Conservation (phyloP, 139 green algal genomes). For the Gonium pectorale region DNA sequence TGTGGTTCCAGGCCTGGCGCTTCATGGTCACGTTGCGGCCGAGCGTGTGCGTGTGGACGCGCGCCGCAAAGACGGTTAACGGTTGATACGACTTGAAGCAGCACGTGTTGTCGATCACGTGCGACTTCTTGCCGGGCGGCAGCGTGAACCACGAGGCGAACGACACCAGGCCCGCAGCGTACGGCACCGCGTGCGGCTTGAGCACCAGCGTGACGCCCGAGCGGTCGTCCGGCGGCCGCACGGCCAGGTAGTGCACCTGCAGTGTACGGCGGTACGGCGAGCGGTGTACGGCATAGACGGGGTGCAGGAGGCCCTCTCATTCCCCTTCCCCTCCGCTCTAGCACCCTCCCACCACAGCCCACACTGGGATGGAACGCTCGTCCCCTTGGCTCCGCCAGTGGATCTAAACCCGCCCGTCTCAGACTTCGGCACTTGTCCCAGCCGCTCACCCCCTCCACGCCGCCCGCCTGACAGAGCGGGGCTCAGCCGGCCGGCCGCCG, state of each 20-base stretch:
- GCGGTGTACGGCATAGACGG: no score
- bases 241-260: conserved; percentile 81
- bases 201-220: conserved; percentile 77
- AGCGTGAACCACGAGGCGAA: conserved; percentile 80
- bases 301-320: no score
- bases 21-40: conserved; percentile 69
- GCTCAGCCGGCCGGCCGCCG: no score
- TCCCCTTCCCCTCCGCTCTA: no score
- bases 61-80: conserved; percentile 80
- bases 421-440: no score
- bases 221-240: conserved; percentile 66
- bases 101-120: conserved; percentile 80
- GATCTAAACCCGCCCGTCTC: no score
- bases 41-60: conserved; percentile 90
- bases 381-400: no score
- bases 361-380: no score
- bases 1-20: conserved; percentile 42
- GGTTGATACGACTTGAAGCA: conserved; percentile 84
- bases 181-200: conserved; percentile 60
- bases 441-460: no score
- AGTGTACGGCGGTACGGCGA: not conserved
- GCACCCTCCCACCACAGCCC: no score
- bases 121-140: conserved; percentile 56
- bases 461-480: no score
- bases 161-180: conserved; percentile 75